Conservation (phyloP, 2,329 filamentous ascomycete genomes). For the Calonectria pseudoreteaudii region DNA sequence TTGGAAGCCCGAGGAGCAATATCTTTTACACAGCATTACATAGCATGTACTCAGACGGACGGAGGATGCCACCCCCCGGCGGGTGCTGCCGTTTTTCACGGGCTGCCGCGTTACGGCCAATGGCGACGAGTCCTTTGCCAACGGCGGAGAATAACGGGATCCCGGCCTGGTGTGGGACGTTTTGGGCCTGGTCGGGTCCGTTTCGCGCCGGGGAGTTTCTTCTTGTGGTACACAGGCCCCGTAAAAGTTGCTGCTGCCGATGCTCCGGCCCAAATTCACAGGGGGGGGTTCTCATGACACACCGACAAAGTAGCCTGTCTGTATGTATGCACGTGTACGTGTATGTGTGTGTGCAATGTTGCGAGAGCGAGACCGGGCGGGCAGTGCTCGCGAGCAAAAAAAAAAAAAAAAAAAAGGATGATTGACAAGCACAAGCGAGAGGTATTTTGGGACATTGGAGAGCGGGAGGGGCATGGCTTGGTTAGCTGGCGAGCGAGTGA, state of each 20-base stretch:
- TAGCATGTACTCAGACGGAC: background rate
- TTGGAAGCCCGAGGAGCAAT: background rate
- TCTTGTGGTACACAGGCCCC: background rate
- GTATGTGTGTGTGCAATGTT: background rate
- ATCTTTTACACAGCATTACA: background rate
- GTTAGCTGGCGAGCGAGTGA: background rate
- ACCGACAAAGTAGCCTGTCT: background rate
- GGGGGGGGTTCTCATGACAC: background rate
- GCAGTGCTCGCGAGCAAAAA: background rate
- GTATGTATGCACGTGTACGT: background rate
- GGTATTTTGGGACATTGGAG: background rate
- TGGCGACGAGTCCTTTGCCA: background rate
- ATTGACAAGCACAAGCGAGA: background rate
- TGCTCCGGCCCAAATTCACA: constrained; percentile 13
- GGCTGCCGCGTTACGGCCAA: background rate
- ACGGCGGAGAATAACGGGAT: background rate
- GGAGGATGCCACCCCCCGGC: background rate
- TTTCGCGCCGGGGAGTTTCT: constrained; percentile 3
- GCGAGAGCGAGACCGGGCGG: background rate
- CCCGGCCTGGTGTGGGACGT: background rate
- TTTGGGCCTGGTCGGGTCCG: background rate
- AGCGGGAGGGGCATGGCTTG: background rate
- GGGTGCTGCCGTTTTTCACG: background rate
- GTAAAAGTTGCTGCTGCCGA: constrained; percentile 3
- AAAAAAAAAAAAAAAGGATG: background rate